A percentile compares a stretch with the other conserved stretches of the same genome.
phyloP scores from a whole-genome alignment of 352 stramenopile species.

The Blastocystis sp. region DNA sequence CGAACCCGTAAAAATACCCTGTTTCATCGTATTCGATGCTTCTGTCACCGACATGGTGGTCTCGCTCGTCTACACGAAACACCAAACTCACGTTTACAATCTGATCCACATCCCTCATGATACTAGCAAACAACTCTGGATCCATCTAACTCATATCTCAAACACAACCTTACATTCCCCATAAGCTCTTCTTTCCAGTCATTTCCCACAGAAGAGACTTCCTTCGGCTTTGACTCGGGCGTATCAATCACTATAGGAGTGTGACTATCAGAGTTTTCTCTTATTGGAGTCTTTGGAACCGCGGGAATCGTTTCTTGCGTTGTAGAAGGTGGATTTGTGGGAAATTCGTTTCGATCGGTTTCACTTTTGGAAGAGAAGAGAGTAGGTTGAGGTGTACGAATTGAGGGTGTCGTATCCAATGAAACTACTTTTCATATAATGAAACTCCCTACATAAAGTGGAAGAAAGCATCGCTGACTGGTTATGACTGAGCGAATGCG shows the following conservation, averaged over 20 bases:
- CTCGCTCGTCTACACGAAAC: no score
- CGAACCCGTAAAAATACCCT: no score
- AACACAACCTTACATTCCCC: background rate
- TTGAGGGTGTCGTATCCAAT: background rate
- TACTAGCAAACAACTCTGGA: background rate
- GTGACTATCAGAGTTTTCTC: no score
- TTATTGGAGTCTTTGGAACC: no score
- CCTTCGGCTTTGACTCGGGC: background rate
- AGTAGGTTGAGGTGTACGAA: background rate
- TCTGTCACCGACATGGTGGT: no score
- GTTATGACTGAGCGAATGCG: background rate
- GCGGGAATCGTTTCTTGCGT: no score
- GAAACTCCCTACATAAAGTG: background rate
- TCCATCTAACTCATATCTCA: background rate
- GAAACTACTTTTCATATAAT: no score
- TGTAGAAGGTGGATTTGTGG: no score
- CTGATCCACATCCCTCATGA: background rate
- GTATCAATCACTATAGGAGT: no score
- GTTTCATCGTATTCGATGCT: no score
- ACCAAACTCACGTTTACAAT: background rate
- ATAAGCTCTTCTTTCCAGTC: background rate
- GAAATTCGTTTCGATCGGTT: background rate
- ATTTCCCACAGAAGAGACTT: background rate
- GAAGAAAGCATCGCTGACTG: background rate
- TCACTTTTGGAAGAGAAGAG: background rate